Conservation (phyloP, 148 eudicot species). For the Rhododendron ovatum region DNA sequence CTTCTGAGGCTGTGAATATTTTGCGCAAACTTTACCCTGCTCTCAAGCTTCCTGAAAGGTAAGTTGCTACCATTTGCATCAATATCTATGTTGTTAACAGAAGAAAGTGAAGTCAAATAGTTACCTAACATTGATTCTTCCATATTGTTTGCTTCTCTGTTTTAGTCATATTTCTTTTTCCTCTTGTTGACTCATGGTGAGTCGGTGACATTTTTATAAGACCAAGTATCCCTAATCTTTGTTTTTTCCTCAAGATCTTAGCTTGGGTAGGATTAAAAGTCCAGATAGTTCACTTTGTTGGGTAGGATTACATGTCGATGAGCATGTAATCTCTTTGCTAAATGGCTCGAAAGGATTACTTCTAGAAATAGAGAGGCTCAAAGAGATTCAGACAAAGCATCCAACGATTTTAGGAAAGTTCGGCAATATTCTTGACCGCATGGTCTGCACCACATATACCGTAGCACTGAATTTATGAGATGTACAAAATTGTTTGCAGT, state of each 20-base stretch:
- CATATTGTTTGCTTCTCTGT: background rate
- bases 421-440: background rate
- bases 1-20: conserved; percentile 24
- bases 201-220: background rate
- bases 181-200: background rate
- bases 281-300: background rate
- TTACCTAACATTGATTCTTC: background rate
- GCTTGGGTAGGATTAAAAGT: background rate
- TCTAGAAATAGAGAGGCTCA: background rate
- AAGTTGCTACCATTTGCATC: background rate
- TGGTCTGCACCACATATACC: background rate
- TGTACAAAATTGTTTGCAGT: background rate
- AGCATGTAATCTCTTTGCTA: background rate
- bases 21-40: conserved; percentile 38
- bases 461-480: background rate
- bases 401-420: too few species aligned
- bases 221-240: background rate
- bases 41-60: conserved; percentile 32
- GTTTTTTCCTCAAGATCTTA: background rate
- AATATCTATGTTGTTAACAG: background rate
- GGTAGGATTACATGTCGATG: background rate
- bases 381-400: background rate
- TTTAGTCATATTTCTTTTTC: background rate
- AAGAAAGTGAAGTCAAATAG: background rate
- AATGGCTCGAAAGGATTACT: background rate